Conservation (phyloP, 371 early-diverging fungal genomes). For the Mortierella sp. region DNA sequence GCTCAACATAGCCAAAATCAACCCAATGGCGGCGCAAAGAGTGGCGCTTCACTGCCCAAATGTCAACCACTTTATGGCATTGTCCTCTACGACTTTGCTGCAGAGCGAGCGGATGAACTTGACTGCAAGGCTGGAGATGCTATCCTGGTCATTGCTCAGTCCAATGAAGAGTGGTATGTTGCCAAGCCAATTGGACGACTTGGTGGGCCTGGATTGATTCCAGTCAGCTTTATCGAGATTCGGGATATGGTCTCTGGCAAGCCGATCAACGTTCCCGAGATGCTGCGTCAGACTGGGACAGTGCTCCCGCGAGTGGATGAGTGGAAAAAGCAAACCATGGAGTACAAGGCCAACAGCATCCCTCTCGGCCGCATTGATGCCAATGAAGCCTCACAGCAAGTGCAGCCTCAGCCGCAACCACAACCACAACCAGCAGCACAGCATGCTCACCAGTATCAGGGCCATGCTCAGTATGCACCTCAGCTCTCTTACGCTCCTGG, state of each 20-base stretch:
- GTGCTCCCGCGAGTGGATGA: conserved; percentile 74
- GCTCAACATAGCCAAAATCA: conserved; percentile 19
- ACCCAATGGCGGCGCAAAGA: no score
- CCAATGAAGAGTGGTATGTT: conserved; percentile 83
- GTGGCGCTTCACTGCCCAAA: conserved; percentile 32
- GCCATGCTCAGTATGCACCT: conserved; percentile 5
- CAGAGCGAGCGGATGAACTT: conserved; percentile 82
- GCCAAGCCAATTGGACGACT: conserved; percentile 76
- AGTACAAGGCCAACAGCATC: conserved; percentile 67
- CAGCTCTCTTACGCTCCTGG: conserved; percentile 1
- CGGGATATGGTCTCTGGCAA: conserved; percentile 73
- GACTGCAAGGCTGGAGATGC: conserved; percentile 77
- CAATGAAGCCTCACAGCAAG: conserved; percentile 32
- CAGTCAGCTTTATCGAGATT: conserved; percentile 80
- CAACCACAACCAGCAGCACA: conserved; percentile 30
- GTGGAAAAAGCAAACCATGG: conserved; percentile 76
- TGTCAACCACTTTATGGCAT: conserved; percentile 71
- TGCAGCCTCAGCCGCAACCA: conserved; percentile 27
- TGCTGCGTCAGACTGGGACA: conserved; percentile 60
- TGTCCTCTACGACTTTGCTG: conserved; percentile 79
- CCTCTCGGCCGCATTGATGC: conserved; percentile 56
- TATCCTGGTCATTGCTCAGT: conserved; percentile 82
- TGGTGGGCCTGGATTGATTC: conserved; percentile 81
- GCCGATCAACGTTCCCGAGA: conserved; percentile 64
- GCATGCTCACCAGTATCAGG: conserved; percentile 16